phyloP scores from a whole-genome alignment of 2,329 filamentous ascomycete genomes.

The Pseudocercospora pini-densiflorae region DNA sequence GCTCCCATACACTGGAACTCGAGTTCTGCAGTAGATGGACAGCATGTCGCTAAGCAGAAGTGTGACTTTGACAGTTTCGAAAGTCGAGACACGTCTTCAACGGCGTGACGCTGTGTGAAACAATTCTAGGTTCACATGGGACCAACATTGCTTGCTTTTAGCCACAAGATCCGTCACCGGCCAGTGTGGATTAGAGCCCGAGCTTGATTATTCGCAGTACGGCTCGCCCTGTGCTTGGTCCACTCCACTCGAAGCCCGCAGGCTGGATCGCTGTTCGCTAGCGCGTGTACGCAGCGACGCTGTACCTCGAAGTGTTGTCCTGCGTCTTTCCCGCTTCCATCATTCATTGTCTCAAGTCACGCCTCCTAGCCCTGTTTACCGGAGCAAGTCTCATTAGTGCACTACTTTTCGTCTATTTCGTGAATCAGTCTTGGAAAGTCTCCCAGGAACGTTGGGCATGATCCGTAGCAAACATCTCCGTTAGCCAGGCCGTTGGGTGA shows the following conservation, averaged over 20 bases:
- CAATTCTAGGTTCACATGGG: slow-evolving; percentile 17
- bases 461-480: slow-evolving; percentile 27
- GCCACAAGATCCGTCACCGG: slow-evolving; percentile 19
- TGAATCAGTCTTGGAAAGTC: slow-evolving; percentile 19
- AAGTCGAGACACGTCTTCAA: slow-evolving; percentile 4
- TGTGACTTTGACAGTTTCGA: not conserved
- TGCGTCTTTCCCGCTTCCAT: slow-evolving; percentile 16
- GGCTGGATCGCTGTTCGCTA: slow-evolving; percentile 26
- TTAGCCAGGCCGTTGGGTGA: slow-evolving; percentile 25
- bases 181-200: slow-evolving; percentile 20
- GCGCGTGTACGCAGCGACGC: slow-evolving; percentile 21
- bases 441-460: slow-evolving; percentile 16
- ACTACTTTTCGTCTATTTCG: slow-evolving; percentile 4
- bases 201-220: slow-evolving; percentile 14
- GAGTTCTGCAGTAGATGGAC: not conserved
- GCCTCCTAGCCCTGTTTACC: slow-evolving; percentile 9
- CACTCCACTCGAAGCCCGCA: slow-evolving; percentile 17
- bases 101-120: slow-evolving; percentile 14
- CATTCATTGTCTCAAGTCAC: slow-evolving; percentile 22
- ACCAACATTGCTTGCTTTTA: slow-evolving; percentile 12
- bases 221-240: slow-evolving; percentile 18
- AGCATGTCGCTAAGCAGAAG: not conserved
- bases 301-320: slow-evolving; percentile 21
- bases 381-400: not conserved
- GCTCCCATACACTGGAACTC: not conserved